Conservation (phyloP, 495 filamentous ascomycete genomes). For the Aspergillus baeticus region DNA sequence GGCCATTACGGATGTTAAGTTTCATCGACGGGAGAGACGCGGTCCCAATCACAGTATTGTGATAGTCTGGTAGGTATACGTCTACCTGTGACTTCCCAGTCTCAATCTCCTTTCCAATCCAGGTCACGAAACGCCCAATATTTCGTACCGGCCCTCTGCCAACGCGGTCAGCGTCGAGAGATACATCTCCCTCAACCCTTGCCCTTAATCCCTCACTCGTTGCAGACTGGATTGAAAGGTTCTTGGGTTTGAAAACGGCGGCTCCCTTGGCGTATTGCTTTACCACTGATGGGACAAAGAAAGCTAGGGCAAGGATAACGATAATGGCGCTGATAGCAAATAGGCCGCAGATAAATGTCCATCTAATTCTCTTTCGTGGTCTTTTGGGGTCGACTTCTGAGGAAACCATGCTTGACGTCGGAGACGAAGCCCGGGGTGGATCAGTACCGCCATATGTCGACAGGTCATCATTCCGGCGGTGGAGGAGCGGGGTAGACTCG, state of each 20-base stretch:
- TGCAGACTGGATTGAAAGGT: conserved; percentile 78
- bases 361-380: conserved; percentile 40
- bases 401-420: conserved; percentile 12
- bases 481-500: conserved; percentile 44
- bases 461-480: conserved; percentile 35
- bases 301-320: conserved; percentile 59
- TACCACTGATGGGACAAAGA: conserved; percentile 75
- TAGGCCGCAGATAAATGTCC: conserved; percentile 58
- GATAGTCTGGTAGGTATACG: conserved; percentile 83
- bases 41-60: conserved; percentile 71
- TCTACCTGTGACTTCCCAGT: conserved; percentile 66
- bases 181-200: conserved; percentile 76
- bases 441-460: conserved; percentile 33
- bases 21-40: conserved; percentile 71
- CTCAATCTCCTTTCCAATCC: conserved; percentile 73
- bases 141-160: conserved; percentile 65
- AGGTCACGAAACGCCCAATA: conserved; percentile 75
- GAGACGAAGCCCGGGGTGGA: conserved; percentile 21
- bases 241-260: conserved; percentile 72
- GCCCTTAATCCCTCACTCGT: conserved; percentile 73
- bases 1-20: conserved; percentile 72
- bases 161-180: conserved; percentile 73
- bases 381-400: conserved; percentile 19
- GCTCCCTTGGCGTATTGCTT: conserved; percentile 86
- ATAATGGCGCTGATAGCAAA: conserved; percentile 48